Evolutionary conservation across 805 yeast species (phyloP), one percentile per base, ranked within the genome.

Genomic region (Nakazawaea holstii): DNA sequence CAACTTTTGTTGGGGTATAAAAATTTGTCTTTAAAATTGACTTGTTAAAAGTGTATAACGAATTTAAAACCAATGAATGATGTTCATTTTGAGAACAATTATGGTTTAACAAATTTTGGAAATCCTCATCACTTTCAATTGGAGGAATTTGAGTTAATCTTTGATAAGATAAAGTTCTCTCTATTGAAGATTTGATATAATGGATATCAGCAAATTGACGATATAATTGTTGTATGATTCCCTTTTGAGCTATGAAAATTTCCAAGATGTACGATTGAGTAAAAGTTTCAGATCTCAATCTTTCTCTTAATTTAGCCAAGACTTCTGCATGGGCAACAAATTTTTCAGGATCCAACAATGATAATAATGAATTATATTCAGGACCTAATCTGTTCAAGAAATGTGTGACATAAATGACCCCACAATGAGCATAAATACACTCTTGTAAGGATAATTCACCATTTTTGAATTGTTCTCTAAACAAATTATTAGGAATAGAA

Each of bases 321-420:
- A 88, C 81, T 67, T 89, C 97, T 29, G 80, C 77, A 62, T 86
- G 82, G 55, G 80, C 79, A 52, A 80, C 72, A 53, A 81, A 77
- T 60, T 76, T 75, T 41, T 77, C 67, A 29, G 82, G 72, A 55
- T 82, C 84, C 50, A 91, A 73, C 51, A 90, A 72, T 31, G 74
- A 68, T 50, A 80, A 66, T 60, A 92, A 73, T 40, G 88, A 76
- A 55, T 74, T 79, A 66, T 87, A 91, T 67, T 91, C 97, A 2
- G 95, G 81, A 29, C 98, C 97, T 61, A 92, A 76, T 62, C 98
- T 79, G 72, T 94, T 94, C 66, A 92, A 77, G 70, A 92, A 94
- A 68, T 94, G 98, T 32, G 95, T 84, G 43, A 89, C 95, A 62
- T 94, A 92, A 52, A 89, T 87, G 39, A 87, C 84, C 58, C 92